A percentile compares a stretch with the other conserved stretches of the same genome.
phyloP scores from a whole-genome alignment of 2,329 filamentous ascomycete species.

The Aquanectria penicillioides region DNA sequence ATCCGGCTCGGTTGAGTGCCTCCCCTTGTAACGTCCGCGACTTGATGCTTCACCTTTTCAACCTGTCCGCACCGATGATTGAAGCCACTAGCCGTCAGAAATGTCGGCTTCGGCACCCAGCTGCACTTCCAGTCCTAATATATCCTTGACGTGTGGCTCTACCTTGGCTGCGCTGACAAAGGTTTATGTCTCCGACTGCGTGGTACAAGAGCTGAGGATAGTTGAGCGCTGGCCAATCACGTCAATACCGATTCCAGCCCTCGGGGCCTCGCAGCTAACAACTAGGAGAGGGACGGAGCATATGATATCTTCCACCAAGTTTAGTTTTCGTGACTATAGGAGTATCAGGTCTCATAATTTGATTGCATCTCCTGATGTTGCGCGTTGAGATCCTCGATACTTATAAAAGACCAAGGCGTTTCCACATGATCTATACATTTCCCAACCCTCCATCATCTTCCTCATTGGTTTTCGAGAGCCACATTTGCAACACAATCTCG shows the following conservation, averaged over 20 bases:
- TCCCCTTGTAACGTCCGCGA: not conserved
- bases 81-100: not conserved
- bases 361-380: not conserved
- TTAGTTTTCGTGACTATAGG: slow-evolving; percentile 28
- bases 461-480: not conserved
- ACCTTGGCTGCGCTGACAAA: slow-evolving; percentile 24
- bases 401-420: slow-evolving; percentile 26
- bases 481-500: not conserved
- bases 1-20: slow-evolving; percentile 19
- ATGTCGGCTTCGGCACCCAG: not conserved
- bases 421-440: not conserved
- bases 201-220: slow-evolving; percentile 25
- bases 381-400: not conserved
- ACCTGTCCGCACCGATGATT: not conserved
- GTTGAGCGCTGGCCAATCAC: slow-evolving; percentile 35
- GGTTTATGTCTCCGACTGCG: slow-evolving; percentile 17
- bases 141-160: slow-evolving; percentile 16
- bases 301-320: slow-evolving; percentile 17
- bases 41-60: not conserved
- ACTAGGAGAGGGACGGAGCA: not conserved
- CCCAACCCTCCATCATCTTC: not conserved
- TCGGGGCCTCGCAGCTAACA: slow-evolving; percentile 15
- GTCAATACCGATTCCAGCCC: slow-evolving; percentile 22
- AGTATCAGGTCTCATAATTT: not conserved
- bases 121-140: slow-evolving; percentile 1